Conservation (phyloP, 2,329 filamentous ascomycete genomes). For the Akanthomyces dipterigenus region DNA sequence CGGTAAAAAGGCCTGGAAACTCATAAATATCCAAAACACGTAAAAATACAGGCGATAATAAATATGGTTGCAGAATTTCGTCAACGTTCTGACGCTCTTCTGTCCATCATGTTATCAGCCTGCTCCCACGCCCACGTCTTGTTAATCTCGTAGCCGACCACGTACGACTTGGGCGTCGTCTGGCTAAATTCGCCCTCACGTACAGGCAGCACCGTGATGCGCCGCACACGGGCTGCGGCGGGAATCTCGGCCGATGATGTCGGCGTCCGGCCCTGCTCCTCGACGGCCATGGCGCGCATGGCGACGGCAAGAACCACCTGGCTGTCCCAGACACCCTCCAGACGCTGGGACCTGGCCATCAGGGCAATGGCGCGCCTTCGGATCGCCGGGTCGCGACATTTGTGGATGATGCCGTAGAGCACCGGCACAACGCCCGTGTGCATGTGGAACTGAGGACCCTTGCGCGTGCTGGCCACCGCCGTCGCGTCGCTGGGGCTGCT, state of each 20-base stretch:
- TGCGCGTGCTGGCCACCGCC: background rate
- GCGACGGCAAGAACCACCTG: background rate
- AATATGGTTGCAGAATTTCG: background rate
- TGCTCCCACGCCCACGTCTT: conserved; percentile 6
- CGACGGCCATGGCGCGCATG: background rate
- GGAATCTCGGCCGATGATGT: conserved; percentile 5
- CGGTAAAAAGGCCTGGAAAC: too few relatives aligned
- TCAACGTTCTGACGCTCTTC: background rate
- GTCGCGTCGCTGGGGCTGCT: background rate
- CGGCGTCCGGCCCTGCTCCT: background rate
- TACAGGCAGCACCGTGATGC: background rate
- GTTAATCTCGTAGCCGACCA: conserved; percentile 7
- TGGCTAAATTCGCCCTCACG: background rate
- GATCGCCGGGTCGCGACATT: conserved; percentile 11
- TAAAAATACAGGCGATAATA: too few relatives aligned
- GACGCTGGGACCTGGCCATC: background rate
- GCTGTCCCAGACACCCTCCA: conserved; percentile 10
- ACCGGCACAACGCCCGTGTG: conserved; percentile 8
- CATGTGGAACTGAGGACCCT: conserved; percentile 8
- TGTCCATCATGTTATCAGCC: background rate
- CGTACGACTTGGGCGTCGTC: background rate
- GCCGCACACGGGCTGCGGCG: background rate
- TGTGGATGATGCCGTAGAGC: conserved; percentile 1
- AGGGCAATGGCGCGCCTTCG: background rate
- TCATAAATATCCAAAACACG: too few relatives aligned